Base-by-base conservation (phyloP, 768 basidiomycete genomes). In the Rhodocollybia butyracea region DNA sequence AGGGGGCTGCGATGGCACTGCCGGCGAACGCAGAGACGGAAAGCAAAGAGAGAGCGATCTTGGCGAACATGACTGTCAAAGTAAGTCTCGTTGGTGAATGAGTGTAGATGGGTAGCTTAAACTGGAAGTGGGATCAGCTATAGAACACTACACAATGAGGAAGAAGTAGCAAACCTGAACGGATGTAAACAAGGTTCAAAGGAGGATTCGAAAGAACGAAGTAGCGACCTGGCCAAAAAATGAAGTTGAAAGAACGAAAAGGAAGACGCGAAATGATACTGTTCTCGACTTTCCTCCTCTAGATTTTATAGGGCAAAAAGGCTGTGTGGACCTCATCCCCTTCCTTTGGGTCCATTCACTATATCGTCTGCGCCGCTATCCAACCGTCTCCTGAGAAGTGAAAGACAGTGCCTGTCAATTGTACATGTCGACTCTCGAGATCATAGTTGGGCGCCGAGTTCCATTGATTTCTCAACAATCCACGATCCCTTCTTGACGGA, bases 161-260 rank as follows among this genome's bases (percentile, higher is more conserved):
- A 7, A 17, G 34, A 36, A 38, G 29, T 15, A 11, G 11, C 24
- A 6, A 24, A 42, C 24, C 11, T 40, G 51, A 39, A 42, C 12
- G 30, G 2, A 38, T 38, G 48, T 50, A 39, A 38, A 50, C n/a
- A n/a, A n/a, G 13, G 7, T 48, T 19, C 47, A 48, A 48, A 36
- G 22, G n/a, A 34, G 30, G 27, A 19, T 5, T 12, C 45, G 58
- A 64, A 66, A 57, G 62, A 59, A 65, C 52, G 69, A 70, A 68
- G 65, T 67, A 63, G 71, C 73, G 69, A 72, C 74, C 72, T 73
- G 75, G 73, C 73, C 72, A 46, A 48, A 60, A 59, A 57, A 65
- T 60, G 51, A 60, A 52, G 57, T 59, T 62, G 46, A 61, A 57
- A 56, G 59, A 63, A 59, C 52, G 59, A 64, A 59, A 59, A 46